Base-by-base conservation (phyloP, 208 protist genomes). In the Leishmania martiniquensis region DNA sequence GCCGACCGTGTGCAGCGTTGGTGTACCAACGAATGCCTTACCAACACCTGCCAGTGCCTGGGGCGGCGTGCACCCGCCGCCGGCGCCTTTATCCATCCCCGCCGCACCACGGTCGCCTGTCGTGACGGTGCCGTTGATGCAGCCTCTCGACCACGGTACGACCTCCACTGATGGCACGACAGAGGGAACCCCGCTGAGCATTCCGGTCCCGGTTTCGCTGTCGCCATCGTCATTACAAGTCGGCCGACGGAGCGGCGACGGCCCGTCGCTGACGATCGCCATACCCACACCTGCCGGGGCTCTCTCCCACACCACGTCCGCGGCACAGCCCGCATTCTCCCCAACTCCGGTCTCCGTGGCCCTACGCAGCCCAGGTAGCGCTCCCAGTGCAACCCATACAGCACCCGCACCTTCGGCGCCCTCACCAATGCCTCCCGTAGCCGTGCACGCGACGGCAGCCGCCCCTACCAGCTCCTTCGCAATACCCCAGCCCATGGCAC, bases 161-260 rank as follows among this genome's bases (percentile, higher is more conserved):
- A 42, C 29, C 32, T 65, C 63, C 4, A 34, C 15, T 49, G 63
- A 68, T 47, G 22, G 39, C 17, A 57, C 55, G 67, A 75, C 76
- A 29, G 78, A 75, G 65, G 81, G 66, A 75, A 81, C 80, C 55
- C 80, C 80, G 47, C 72, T 89, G 34, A 82, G 71, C 77, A 87
- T 91, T 45, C 88, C 88, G 5, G 82, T 89, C 0, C 88, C 88
- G 5, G 44, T 62, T 4, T 84, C 77, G 25, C 39, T 77, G 15
- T 29, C 51, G 42, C 78, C 63, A 51, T 77, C 78, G 4, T 44
- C 39, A 1, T 82, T 83, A 34, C 78, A 83, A 32, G 78, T 83
- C n/a, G 78, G 66, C 74, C 67, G 75, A 9, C 80, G 13, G 42
- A 79, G 59, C 39, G 32, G 20, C 29, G 68, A 75, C 13, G 29